These are phyloP conservation scores for Triglochin maritima DNA, from an alignment of 106 monocot species.

Conservation along the genomic window DNA sequence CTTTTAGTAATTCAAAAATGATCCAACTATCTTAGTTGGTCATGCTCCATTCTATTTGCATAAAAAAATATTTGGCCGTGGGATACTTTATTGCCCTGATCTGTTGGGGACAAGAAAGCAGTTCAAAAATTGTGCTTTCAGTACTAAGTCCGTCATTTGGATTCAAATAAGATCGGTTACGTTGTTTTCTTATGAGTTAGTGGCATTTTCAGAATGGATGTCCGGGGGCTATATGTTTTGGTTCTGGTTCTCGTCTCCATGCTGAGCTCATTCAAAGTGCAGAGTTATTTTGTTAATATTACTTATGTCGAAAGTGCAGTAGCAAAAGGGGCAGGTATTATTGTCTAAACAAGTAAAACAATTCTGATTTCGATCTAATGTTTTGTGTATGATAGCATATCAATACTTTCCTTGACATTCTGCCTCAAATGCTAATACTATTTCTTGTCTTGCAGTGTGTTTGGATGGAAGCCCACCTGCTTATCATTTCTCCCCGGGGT, in stretches of 20 bases:
- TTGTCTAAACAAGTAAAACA: not conserved
- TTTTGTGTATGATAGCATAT: not conserved
- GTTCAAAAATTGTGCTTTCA: too few relatives aligned
- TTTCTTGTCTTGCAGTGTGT: constrained; percentile 36
- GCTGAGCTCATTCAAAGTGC: constrained; percentile 9
- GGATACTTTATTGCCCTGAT: too few relatives aligned
- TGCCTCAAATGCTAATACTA: not conserved
- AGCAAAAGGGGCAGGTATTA: constrained; percentile 40
- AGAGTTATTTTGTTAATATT: constrained; percentile 30
- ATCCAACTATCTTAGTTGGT: too few relatives aligned
- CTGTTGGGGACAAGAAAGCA: too few relatives aligned
- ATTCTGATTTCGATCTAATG: not conserved
- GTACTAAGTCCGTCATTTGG: too few relatives aligned
- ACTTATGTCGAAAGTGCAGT: constrained; percentile 39
- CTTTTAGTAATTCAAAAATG: too few relatives aligned
- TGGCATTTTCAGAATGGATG: constrained; percentile 14
- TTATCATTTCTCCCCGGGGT: constrained; percentile 51
- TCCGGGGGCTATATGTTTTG: not conserved
- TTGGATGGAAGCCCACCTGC: constrained; percentile 80
- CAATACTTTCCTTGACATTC: not conserved
- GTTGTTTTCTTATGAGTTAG: too few relatives aligned
- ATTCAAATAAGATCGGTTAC: too few relatives aligned
- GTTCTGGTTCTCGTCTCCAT: constrained; percentile 6
- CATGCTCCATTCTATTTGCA: too few relatives aligned
- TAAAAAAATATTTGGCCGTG: too few relatives aligned